These are phyloP conservation scores for Aspergillus nidulans DNA, from an alignment of 495 filamentous ascomycete genomes.

Conservation along the genomic window DNA sequence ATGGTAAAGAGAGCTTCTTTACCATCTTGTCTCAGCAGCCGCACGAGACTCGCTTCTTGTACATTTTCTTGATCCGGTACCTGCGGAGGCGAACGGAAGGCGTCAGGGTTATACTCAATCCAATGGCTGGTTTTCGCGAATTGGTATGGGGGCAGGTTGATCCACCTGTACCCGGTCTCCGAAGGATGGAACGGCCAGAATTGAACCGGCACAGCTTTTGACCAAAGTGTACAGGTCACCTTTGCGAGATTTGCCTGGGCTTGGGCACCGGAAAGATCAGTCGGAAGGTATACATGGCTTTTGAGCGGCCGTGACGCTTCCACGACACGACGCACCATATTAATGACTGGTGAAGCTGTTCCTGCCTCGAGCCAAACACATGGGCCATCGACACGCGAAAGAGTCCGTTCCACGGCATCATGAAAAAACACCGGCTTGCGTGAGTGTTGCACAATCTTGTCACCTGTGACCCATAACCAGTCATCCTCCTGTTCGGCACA, in stretches of 20 bases:
- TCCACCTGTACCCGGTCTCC: slow-evolving; percentile 12
- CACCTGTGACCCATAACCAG: slow-evolving; percentile 12
- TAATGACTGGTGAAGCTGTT: slow-evolving; percentile 25
- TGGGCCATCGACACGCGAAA: slow-evolving; percentile 11
- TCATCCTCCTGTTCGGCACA: slow-evolving; percentile 10
- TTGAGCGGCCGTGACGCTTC: background rate
- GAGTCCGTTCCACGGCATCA: slow-evolving; percentile 31
- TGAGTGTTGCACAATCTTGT: slow-evolving; percentile 27
- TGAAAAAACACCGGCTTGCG: slow-evolving; percentile 40
- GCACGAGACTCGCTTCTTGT: background rate
- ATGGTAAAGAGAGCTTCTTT: background rate
- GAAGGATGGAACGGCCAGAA: slow-evolving; percentile 30
- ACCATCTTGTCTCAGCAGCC: background rate
- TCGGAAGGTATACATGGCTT: background rate
- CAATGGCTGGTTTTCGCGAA: slow-evolving; percentile 33
- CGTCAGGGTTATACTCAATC: slow-evolving; percentile 16
- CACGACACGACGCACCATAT: slow-evolving; percentile 27
- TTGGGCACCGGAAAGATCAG: background rate
- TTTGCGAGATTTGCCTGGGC: slow-evolving; percentile 13
- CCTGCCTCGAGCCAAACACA: slow-evolving; percentile 40
- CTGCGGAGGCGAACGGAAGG: background rate
- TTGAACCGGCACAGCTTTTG: slow-evolving; percentile 15
- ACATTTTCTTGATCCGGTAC: background rate
- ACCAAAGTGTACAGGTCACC: slow-evolving; percentile 29
- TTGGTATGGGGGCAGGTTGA: slow-evolving; percentile 34